Conservation (phyloP, 257 asterid species). For the Ocimum tenuiflorum region DNA sequence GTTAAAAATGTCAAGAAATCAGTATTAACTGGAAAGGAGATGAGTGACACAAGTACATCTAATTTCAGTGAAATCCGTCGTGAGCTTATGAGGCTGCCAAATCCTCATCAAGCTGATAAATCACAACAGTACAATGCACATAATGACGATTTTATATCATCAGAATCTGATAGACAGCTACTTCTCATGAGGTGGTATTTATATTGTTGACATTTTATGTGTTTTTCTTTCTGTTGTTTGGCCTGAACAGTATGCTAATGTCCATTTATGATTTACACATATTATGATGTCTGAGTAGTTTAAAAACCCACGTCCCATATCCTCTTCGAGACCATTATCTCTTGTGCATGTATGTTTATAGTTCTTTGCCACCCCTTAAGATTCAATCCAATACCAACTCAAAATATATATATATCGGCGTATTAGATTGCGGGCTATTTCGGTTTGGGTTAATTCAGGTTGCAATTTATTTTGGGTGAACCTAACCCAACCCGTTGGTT, state of each 20-base stretch:
- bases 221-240: background rate
- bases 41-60: constrained; percentile 62
- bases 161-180: constrained; percentile 84
- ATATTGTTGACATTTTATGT: background rate
- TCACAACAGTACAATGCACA: constrained; percentile 43
- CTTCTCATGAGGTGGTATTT: constrained; percentile 72
- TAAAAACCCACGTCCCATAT: background rate
- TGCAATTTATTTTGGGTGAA: too few relatives aligned
- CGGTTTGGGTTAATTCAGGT: too few relatives aligned
- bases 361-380: background rate
- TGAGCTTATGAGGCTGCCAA: constrained; percentile 83
- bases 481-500: too few relatives aligned
- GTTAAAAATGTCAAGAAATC: constrained; percentile 73
- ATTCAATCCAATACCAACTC: background rate
- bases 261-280: background rate
- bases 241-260: constrained; percentile 1
- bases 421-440: too few relatives aligned
- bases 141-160: constrained; percentile 71
- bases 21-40: constrained; percentile 45
- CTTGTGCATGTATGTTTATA: background rate
- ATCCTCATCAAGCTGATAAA: constrained; percentile 52
- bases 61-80: constrained; percentile 65
- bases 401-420: too few relatives aligned
- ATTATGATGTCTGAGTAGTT: background rate
- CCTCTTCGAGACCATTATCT: background rate